A percentile compares a stretch with the other conserved stretches of the same genome.
Conservation (phyloP, 108 stramenopile genomes). For the Mayamaea pseudoterrestris region DNA sequence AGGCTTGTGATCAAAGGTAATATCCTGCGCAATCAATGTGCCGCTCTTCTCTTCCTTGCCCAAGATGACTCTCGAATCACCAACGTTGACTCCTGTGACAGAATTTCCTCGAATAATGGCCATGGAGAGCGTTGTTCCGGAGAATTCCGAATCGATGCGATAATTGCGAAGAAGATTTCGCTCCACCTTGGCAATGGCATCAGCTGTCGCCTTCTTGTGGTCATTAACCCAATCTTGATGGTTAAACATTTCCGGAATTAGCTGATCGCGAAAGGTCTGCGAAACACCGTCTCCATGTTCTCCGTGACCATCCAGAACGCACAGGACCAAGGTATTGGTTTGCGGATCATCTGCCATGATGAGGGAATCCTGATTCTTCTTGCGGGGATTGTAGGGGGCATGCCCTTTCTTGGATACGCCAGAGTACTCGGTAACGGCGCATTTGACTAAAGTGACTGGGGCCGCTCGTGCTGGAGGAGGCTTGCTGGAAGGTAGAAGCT, state of each 20-base stretch:
- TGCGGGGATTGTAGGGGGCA: slow-evolving; percentile 97
- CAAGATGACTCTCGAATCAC: slow-evolving; percentile 85
- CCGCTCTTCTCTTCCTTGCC: slow-evolving; percentile 47
- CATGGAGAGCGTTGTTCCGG: slow-evolving; percentile 91
- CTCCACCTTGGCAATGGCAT: slow-evolving; percentile 84
- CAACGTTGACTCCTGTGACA: slow-evolving; percentile 89
- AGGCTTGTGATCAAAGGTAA: slow-evolving; percentile 97
- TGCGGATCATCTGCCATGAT: slow-evolving; percentile 91
- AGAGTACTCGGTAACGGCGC: slow-evolving; percentile 89
- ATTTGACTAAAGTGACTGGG: slow-evolving; percentile 26
- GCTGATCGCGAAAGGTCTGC: slow-evolving; percentile 77
- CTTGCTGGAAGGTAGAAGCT: neutral
- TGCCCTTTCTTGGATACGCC: slow-evolving; percentile 95
- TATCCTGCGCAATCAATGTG: slow-evolving; percentile 59
- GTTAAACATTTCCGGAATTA: slow-evolving; percentile 78
- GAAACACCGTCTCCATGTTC: slow-evolving; percentile 94
- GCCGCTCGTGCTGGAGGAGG: slow-evolving; percentile 6
- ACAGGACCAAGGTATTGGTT: slow-evolving; percentile 85
- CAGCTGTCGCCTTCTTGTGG: slow-evolving; percentile 57
- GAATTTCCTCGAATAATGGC: slow-evolving; percentile 83
- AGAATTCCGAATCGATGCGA: slow-evolving; percentile 91
- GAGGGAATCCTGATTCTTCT: slow-evolving; percentile 97
- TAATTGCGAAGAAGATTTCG: slow-evolving; percentile 79
- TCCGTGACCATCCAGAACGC: slow-evolving; percentile 97
- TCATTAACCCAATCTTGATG: slow-evolving; percentile 76